Conservation (phyloP, 306 rosid species). For the Luffa acutangula region DNA sequence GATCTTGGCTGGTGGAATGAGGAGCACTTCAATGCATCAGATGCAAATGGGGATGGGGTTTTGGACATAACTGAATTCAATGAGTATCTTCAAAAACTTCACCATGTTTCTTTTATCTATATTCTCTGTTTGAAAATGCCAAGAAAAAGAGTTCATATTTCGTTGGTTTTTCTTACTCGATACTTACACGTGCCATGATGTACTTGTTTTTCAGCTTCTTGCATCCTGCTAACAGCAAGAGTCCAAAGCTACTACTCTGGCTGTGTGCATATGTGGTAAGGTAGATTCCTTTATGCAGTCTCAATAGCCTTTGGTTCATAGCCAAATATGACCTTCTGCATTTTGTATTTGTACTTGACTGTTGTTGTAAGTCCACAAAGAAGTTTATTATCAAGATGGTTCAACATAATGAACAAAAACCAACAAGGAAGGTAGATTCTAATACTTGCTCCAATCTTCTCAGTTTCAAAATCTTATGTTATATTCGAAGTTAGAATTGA, state of each 20-base stretch:
- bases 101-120: background rate
- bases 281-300: conserved; percentile 22
- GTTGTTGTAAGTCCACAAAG: background rate
- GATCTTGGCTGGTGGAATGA: conserved; percentile 98
- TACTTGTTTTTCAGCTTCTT: conserved; percentile 44
- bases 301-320: background rate
- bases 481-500: background rate
- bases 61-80: conserved; percentile 71
- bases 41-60: conserved; percentile 64
- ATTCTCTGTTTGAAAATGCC: conserved; percentile 9
- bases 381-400: background rate
- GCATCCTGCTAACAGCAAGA: conserved; percentile 85
- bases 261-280: conserved; percentile 86
- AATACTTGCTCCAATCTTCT: background rate
- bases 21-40: conserved; percentile 91
- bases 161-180: conserved; percentile 4
- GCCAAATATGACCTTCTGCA: background rate
- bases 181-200: background rate
- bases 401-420: background rate
- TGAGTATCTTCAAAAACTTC: conserved; percentile 43
- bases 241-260: conserved; percentile 67
- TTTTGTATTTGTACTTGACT: background rate
- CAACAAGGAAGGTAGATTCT: background rate
- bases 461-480: background rate
- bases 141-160: background rate